phyloP scores from a whole-genome alignment of 164 flowering plant genomes.

The Nymphaea colorata region DNA sequence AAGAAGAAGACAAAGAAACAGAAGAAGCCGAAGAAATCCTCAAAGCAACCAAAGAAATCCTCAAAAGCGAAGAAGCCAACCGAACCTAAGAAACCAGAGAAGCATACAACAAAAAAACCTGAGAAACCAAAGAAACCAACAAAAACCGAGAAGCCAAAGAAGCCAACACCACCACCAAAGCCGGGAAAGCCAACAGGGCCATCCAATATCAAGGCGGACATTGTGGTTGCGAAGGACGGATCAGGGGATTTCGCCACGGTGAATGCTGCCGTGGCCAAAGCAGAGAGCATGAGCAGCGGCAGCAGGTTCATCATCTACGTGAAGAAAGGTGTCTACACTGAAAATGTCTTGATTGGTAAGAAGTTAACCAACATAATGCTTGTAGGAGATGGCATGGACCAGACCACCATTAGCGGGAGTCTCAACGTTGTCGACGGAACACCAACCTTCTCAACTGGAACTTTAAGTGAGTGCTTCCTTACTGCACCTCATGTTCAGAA shows the following conservation, averaged over 20 bases:
- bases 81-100: too few relatives aligned
- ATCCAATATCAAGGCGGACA: conserved; percentile 7
- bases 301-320: conserved; percentile 43
- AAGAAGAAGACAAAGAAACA: too few relatives aligned
- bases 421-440: conserved; percentile 55
- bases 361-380: conserved; percentile 55
- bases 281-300: conserved; percentile 37
- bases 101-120: too few relatives aligned
- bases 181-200: conserved; percentile 7
- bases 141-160: too few relatives aligned
- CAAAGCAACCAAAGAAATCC: too few relatives aligned
- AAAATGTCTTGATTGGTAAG: conserved; percentile 41
- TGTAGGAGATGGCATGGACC: conserved; percentile 46
- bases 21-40: too few relatives aligned
- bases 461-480: conserved; percentile 35
- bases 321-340: conserved; percentile 45
- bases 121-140: too few relatives aligned
- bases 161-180: too few relatives aligned
- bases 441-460: conserved; percentile 53
- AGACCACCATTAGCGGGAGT: conserved; percentile 45
- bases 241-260: conserved; percentile 32
- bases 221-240: conserved; percentile 47
- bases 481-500: too few relatives aligned
- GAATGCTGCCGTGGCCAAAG: conserved; percentile 26
- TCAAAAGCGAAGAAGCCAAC: too few relatives aligned